A percentile compares a stretch with the other conserved stretches of the same genome.
Conservation (phyloP, 2,329 filamentous ascomycete genomes). For the Paraphaeosphaeria sporulosa region DNA sequence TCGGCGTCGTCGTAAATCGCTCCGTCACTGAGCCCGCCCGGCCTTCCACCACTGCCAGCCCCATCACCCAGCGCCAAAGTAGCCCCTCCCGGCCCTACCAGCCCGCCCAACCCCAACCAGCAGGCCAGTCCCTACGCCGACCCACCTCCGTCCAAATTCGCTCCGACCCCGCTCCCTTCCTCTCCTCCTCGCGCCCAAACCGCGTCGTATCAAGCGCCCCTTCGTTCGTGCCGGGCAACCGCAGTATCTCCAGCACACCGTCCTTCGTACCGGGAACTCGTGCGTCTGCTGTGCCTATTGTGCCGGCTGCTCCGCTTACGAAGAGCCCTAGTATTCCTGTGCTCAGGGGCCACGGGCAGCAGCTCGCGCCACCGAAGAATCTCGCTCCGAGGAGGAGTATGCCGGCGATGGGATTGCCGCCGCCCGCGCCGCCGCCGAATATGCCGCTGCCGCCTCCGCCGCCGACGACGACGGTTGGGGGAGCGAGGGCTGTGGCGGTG, state of each 20-base stretch:
- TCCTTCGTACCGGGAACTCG: conserved; percentile 38
- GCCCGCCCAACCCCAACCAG: conserved; percentile 12
- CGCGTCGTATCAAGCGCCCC: conserved; percentile 40
- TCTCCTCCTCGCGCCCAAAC: conserved; percentile 46
- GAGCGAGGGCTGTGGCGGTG: conserved; percentile 14
- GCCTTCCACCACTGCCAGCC: conserved; percentile 22
- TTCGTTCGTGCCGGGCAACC: conserved; percentile 37
- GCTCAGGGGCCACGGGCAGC: conserved; percentile 35
- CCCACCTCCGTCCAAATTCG: conserved; percentile 56
- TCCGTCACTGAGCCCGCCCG: conserved; percentile 42
- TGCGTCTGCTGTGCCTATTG: conserved; percentile 23
- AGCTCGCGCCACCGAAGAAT: conserved; percentile 22
- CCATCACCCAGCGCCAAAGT: conserved; percentile 18
- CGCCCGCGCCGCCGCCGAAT: conserved; percentile 55
- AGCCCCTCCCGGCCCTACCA: conserved; percentile 18
- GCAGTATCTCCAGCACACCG: conserved; percentile 39
- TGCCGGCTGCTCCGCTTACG: conserved; percentile 21
- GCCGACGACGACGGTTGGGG: conserved; percentile 13
- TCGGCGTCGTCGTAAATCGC: conserved; percentile 35
- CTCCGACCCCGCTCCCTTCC: conserved; percentile 53
- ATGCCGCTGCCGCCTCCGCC: conserved; percentile 55
- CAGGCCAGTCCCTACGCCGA: conserved; percentile 44
- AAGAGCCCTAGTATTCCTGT: conserved; percentile 30
- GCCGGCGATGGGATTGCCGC: conserved; percentile 51
- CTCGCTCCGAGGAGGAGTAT: conserved; percentile 44